These are phyloP conservation scores for Verticillium zaregamsianum DNA, from an alignment of 2,329 filamentous ascomycete genomes.

Conservation along the genomic window DNA sequence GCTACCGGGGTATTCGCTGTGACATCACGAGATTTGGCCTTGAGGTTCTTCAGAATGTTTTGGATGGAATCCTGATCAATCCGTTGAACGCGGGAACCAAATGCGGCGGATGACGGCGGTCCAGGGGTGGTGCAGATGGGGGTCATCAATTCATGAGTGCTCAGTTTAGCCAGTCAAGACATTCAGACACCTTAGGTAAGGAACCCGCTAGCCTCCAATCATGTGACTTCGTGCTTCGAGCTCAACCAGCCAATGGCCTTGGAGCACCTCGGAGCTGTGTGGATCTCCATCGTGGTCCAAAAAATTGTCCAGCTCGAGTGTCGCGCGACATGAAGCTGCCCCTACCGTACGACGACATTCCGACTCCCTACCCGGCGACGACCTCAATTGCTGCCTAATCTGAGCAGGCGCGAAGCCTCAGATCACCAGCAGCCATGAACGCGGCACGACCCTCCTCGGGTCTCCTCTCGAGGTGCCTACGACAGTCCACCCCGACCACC, in stretches of 20 bases:
- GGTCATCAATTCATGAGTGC: no score
- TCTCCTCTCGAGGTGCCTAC: slow-evolving; percentile 46
- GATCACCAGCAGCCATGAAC: slow-evolving; percentile 41
- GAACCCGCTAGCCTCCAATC: neutral
- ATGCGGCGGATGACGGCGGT: neutral
- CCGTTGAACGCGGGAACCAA: neutral
- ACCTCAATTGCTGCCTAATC: slow-evolving; percentile 8
- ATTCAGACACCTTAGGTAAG: neutral
- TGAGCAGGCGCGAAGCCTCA: slow-evolving; percentile 9
- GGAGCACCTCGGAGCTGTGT: neutral
- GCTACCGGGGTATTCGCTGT: neutral
- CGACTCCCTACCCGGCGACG: slow-evolving; percentile 1
- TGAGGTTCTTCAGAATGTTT: neutral
- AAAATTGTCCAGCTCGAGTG: slow-evolving; percentile 2
- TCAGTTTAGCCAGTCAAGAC: no score
- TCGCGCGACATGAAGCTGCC: slow-evolving; percentile 3
- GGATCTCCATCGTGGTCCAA: neutral
- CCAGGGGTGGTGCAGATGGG: neutral
- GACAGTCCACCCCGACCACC: slow-evolving; percentile 24
- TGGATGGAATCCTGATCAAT: neutral
- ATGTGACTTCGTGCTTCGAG: neutral
- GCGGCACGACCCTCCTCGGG: slow-evolving; percentile 50
- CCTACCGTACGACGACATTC: slow-evolving; percentile 8
- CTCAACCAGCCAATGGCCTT: neutral
- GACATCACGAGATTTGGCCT: neutral